Conservation (phyloP, 345 rosid genomes). For the Camelina sativa region DNA sequence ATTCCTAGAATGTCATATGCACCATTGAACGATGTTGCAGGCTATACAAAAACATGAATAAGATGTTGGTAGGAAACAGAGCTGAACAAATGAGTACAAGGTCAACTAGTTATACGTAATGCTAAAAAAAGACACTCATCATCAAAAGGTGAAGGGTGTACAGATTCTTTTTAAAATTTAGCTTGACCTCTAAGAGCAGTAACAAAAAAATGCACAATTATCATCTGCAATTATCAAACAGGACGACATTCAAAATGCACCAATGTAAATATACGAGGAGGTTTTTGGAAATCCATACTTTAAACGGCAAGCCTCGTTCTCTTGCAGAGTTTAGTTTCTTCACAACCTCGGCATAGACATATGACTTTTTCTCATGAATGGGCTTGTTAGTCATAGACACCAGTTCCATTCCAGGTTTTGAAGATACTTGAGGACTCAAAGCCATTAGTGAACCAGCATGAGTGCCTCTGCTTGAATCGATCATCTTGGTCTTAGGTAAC, state of each 20-base stretch:
- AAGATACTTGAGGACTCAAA: slow-evolving; percentile 64
- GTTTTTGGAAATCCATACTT: slow-evolving; percentile 49
- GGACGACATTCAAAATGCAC: background rate
- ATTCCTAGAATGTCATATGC: slow-evolving; percentile 69
- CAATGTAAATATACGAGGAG: slow-evolving; percentile 1
- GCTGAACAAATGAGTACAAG: background rate
- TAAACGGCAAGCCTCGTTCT: slow-evolving; percentile 67
- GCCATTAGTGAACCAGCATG: slow-evolving; percentile 56
- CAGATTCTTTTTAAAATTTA: background rate
- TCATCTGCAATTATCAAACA: slow-evolving; percentile 4
- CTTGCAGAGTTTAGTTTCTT: slow-evolving; percentile 71
- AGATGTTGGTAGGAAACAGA: background rate
- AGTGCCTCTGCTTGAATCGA: slow-evolving; percentile 44
- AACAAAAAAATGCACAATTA: background rate
- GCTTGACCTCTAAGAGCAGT: background rate
- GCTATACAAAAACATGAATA: slow-evolving; percentile 45
- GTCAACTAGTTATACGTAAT: background rate
- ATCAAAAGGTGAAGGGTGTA: slow-evolving; percentile 5
- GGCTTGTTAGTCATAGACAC: slow-evolving; percentile 57
- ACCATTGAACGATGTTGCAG: slow-evolving; percentile 69
- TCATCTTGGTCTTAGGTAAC: slow-evolving; percentile 61
- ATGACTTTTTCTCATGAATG: slow-evolving; percentile 64
- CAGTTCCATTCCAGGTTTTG: slow-evolving; percentile 54
- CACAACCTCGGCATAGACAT: slow-evolving; percentile 69
- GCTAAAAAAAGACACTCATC: slow-evolving; percentile 7